Conservation (phyloP, 371 early-diverging fungal genomes). For the Batkoa obscura region DNA sequence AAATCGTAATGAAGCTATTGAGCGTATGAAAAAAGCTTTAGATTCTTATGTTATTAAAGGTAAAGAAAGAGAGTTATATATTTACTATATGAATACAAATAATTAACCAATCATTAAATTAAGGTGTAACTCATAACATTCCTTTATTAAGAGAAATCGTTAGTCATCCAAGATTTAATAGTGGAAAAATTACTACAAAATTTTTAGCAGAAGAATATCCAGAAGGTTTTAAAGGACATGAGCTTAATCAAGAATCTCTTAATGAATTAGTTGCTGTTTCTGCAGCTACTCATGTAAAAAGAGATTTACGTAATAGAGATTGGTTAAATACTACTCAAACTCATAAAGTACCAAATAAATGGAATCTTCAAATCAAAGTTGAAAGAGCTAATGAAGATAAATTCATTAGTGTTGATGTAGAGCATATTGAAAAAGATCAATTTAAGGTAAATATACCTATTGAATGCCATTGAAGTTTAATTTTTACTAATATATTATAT, state of each 20-base stretch:
- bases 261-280: conserved; percentile 40
- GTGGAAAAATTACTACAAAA: conserved; percentile 68
- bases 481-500: background rate
- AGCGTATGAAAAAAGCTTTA: conserved; percentile 59
- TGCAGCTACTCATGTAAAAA: conserved; percentile 45
- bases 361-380: conserved; percentile 34
- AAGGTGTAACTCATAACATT: conserved; percentile 83
- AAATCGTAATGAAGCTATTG: conserved; percentile 55
- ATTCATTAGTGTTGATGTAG: conserved; percentile 14
- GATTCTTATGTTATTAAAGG: conserved; percentile 72
- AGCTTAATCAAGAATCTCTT: conserved; percentile 20
- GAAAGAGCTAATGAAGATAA: conserved; percentile 25
- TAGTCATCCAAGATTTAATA: conserved; percentile 47
- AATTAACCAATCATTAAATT: too few species aligned
- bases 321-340: conserved; percentile 17
- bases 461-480: background rate
- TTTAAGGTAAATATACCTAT: conserved; percentile 12
- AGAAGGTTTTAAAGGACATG: conserved; percentile 64
- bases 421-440: conserved; percentile 6
- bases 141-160: conserved; percentile 79
- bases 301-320: conserved; percentile 37
- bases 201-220: conserved; percentile 87
- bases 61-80: too few species aligned
- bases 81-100: too few species aligned
- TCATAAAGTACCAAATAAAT: conserved; percentile 13